Evolutionary conservation across 2,329 filamentous ascomycete species (phyloP).

Genomic region (Phialophora verrucosa): DNA sequence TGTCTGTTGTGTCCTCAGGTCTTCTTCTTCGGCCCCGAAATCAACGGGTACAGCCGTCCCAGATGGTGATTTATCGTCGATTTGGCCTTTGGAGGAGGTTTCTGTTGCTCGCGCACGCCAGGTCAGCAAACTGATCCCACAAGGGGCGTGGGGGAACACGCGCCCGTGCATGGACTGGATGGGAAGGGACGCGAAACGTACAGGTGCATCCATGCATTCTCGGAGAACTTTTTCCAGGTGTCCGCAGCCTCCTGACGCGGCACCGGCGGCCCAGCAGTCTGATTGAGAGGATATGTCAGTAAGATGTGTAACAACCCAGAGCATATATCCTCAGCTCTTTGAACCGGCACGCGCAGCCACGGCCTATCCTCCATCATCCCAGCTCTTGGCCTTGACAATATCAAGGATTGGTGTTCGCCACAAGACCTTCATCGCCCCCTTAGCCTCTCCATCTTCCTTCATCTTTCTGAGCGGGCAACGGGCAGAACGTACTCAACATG

Average conservation of each 20-base stretch:
- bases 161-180: no score
- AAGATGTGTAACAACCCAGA: conserved; percentile 1
- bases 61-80: conserved; percentile 93
- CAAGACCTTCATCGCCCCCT: neutral
- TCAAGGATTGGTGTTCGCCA: neutral
- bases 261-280: conserved; percentile 53
- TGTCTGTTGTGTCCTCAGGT: conserved; percentile 47
- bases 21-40: conserved; percentile 73
- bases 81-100: conserved; percentile 57
- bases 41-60: conserved; percentile 73
- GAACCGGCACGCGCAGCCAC: neutral
- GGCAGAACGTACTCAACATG: conserved; percentile 63
- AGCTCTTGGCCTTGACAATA: neutral
- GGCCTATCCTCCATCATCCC: neutral
- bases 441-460: no score
- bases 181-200: conserved; percentile 50
- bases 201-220: conserved; percentile 79
- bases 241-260: conserved; percentile 61
- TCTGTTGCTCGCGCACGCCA: conserved; percentile 49
- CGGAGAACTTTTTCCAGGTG: conserved; percentile 66
- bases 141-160: conserved; percentile 1
- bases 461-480: neutral
- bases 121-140: conserved; percentile 13
- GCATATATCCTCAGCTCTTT: neutral
- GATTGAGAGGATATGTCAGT: conserved; percentile 22